These are phyloP conservation scores for Perkinsus olseni DNA, from an alignment of 169 alveolate genomes.

Conservation along the genomic window DNA sequence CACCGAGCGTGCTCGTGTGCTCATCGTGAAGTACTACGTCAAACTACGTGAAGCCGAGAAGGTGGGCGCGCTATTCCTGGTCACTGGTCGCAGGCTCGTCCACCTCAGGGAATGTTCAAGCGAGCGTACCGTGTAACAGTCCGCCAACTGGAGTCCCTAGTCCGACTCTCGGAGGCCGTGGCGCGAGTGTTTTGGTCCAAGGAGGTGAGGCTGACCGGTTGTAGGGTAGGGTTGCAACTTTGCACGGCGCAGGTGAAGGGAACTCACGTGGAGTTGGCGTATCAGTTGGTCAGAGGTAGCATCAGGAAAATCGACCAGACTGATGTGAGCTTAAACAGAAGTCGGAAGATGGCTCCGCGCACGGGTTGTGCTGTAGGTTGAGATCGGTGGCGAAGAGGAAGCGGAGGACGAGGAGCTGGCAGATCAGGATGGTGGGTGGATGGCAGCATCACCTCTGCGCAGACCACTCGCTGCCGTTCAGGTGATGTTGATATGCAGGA, in stretches of 20 bases:
- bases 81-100: no score
- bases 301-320: neutral
- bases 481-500: neutral
- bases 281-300: neutral
- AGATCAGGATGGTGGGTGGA: neutral
- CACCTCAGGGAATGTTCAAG: conserved; percentile 21
- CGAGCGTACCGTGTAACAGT: conserved; percentile 88
- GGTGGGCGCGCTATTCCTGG: conserved; percentile 36
- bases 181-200: conserved; percentile 86
- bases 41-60: conserved; percentile 79
- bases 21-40: conserved; percentile 77
- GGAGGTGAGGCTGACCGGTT: conserved; percentile 33
- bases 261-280: neutral
- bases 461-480: neutral
- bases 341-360: neutral
- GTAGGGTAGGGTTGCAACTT: neutral
- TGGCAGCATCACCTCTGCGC: neutral
- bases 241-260: neutral
- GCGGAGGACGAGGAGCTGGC: neutral
- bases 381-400: neutral
- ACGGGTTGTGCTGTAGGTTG: neutral
- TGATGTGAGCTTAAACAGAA: neutral
- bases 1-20: conserved; percentile 78
- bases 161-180: conserved; percentile 87
- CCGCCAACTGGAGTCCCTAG: conserved; percentile 88